Base-by-base conservation (phyloP, 495 filamentous ascomycete species). In the Aspergillus sclerotiicarbonarius region DNA sequence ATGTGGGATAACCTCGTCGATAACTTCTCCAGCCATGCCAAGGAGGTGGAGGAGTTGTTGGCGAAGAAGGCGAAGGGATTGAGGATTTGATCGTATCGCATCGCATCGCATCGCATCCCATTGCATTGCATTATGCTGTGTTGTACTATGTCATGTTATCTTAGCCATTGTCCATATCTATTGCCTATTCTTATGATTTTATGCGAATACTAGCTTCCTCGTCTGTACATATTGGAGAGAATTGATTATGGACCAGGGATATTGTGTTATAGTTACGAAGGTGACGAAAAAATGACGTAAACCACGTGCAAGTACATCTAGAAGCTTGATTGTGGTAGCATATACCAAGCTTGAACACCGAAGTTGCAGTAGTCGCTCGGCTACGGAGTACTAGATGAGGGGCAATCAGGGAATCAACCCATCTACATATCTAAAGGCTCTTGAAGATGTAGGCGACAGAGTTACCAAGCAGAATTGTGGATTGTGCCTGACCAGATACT, bases 1-100 rank as follows among this genome's bases (percentile, higher is more conserved):
- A 82, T 82, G 79, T 82, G 79, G 78, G 80, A 82, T 70, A 74
- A 65, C 55, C 60, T 82, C 13, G 80, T 82, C 7, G 80, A 80
- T 60, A 75, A 81, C 51, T 81, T 82, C 54, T 73, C 70, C 9
- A 56, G 59, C 37, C 69, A 80, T 59, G 67, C 66, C 6, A 64
- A 74, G 43, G 76, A 82, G 59, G 67, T 81, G 6, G 74, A 81
- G 57, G 71, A 69, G 60, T 66, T 80, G 45, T 51, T 78, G 59
- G 67, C 65, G 0, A 60, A 54, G 51, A 61, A 56, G 48, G 60
- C 56, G 0, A 10, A 56, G 30, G 54, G 54, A 15, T 44, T 57
- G 52, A 35, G 33, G 33, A 49, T 43, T 45, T 56, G 20, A 49
- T n/a, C 37, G n/a, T 20, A 20, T 44, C 31, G 10, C 10, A 41